These are phyloP conservation scores for Metschnikowia hibisci DNA, from an alignment of 805 yeast genomes.

Conservation along the genomic window DNA sequence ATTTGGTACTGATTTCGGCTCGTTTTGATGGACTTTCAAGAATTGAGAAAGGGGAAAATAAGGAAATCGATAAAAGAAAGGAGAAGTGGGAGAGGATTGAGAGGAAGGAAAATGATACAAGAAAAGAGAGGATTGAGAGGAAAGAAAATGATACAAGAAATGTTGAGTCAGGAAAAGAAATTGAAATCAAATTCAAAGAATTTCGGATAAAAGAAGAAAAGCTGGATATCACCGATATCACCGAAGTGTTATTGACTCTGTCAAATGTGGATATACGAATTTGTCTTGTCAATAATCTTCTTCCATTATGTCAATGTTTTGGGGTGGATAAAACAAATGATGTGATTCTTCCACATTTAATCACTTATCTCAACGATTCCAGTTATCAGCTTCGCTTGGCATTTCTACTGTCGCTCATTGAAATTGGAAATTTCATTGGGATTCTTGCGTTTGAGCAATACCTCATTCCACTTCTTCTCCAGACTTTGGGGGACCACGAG, in stretches of 20 bases:
- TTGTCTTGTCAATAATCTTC: conserved; percentile 64
- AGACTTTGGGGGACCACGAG: conserved; percentile 79
- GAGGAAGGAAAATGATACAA: conserved; percentile 5
- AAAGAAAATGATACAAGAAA: conserved; percentile 31
- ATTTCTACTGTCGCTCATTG: conserved; percentile 67
- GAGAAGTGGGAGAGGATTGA: not conserved
- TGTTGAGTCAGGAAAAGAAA: conserved; percentile 23
- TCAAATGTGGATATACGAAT: conserved; percentile 60
- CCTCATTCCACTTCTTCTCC: conserved; percentile 77
- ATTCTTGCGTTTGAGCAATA: conserved; percentile 80
- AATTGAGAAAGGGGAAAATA: not conserved
- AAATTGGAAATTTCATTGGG: conserved; percentile 78
- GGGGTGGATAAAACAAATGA: conserved; percentile 89
- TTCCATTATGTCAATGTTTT: conserved; percentile 73
- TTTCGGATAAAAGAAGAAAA: not conserved
- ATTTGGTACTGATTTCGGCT: conserved; percentile 61
- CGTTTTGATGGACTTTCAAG: conserved; percentile 34
- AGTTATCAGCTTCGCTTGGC: conserved; percentile 63
- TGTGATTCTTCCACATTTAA: conserved; percentile 80
- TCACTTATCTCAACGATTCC: conserved; percentile 84
- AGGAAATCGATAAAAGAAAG: no score
- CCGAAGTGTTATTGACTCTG: conserved; percentile 68
- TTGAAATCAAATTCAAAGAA: conserved; percentile 14
- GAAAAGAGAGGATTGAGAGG: conserved; percentile 27
- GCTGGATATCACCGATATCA: conserved; percentile 59